phyloP scores from a whole-genome alignment of 2,329 filamentous ascomycete species.

The Phialophora tarda region DNA sequence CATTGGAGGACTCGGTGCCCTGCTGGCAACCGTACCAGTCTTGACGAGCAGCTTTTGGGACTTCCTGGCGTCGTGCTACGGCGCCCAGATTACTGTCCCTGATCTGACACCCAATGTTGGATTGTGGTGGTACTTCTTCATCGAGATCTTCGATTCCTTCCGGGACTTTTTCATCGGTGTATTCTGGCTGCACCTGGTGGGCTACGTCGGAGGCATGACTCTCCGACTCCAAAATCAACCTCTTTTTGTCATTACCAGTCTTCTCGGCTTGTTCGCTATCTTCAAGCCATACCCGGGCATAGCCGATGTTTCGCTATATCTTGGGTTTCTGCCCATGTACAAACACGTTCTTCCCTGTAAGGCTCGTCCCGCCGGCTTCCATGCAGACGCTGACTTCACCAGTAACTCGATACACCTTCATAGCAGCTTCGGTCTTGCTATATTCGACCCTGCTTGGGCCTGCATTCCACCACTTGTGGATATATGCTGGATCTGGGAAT shows the following conservation, averaged over 20 bases:
- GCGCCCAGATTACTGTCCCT: constrained; percentile 85
- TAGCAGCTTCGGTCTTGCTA: constrained; percentile 79
- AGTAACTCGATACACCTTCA: constrained; percentile 93
- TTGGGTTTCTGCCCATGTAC: constrained; percentile 82
- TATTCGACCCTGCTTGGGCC: constrained; percentile 90
- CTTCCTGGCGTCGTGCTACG: constrained; percentile 87
- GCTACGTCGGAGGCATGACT: constrained; percentile 85
- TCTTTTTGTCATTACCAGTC: constrained; percentile 79
- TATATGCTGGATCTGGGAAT: constrained; percentile 96
- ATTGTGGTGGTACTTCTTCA: constrained; percentile 99
- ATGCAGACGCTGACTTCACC: constrained; percentile 41
- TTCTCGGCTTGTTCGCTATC: constrained; percentile 87
- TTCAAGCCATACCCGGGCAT: constrained; percentile 98
- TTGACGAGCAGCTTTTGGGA: constrained; percentile 82
- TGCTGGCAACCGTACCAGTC: constrained; percentile 34
- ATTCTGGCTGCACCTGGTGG: constrained; percentile 93
- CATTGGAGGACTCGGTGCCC: constrained; percentile 29
- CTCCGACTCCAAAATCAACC: constrained; percentile 84
- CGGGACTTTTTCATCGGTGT: constrained; percentile 95
- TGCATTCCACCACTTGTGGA: constrained; percentile 96
- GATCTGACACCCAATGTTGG: constrained; percentile 95
- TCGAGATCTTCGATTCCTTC: constrained; percentile 99
- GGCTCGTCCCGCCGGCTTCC: constrained; percentile 42
- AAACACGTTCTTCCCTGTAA: constrained; percentile 85
- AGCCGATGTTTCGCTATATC: constrained; percentile 83